Base-by-base conservation (phyloP, 176 grass and related monocot genomes). In the Oryza longistaminata region DNA sequence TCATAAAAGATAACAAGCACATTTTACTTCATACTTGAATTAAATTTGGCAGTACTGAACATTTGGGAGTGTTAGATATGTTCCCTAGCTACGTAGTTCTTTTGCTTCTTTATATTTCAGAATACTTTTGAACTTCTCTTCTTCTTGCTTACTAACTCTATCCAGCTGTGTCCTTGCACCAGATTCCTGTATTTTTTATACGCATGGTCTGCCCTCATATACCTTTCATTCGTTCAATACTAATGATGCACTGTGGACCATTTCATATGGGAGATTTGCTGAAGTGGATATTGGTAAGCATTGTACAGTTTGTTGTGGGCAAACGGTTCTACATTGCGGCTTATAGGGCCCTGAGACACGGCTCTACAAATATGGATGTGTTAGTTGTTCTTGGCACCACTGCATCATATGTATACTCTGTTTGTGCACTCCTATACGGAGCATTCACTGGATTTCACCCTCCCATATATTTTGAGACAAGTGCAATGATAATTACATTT, bases 401-500 rank as follows among this genome's bases (percentile, higher is more conserved):
- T 25, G 90, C 93, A 46, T 95, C 96, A 25, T 99, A 99, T 84
- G 75, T 91, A 35, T 99, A 99, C 84, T 99, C 96, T 24, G 91
- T 95, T 21, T 87, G 93, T 67, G 91, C 96, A 14, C 87, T 99
- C 27, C 35, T 99, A 8, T 96, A 99, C 3, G 91, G 91, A 64
- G 86, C 91, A 52, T 83, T 92, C 84, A 86, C 90, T 89, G 91
- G 88, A 33, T 99, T 89, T 70, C 66, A 33, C 8, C 90, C 93
- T 67, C 96, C 93, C 2, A 64, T 99, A 68, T 99, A 99, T 90
- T 99, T 99, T 86, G 96, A 99, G 85, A 99, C 96, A 84, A 96
- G 96, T 79, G 96, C 96, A 61, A 99, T 99, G 96, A 99, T 99
- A 86, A 99, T 99, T 60, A 99, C 96, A 66, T 99, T 99, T 76